Conservation (phyloP, 768 basidiomycete genomes). For the Hericium rajendrae region DNA sequence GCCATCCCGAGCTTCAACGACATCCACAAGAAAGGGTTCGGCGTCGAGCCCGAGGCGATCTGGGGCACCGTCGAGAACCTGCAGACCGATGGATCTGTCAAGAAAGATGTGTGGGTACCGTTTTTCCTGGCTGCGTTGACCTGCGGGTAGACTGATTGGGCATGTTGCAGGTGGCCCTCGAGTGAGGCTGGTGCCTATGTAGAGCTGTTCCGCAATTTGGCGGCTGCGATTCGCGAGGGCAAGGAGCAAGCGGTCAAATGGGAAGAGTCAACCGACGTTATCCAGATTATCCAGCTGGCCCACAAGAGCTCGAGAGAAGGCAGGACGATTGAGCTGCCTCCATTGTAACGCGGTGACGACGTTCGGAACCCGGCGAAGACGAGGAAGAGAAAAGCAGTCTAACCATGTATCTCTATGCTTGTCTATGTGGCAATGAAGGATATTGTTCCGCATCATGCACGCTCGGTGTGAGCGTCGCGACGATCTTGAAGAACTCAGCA, state of each 20-base stretch:
- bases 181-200: constrained; percentile 47
- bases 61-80: constrained; percentile 56
- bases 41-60: constrained; percentile 51
- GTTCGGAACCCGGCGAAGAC: background rate
- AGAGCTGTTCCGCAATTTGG: constrained; percentile 57
- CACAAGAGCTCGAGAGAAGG: constrained; percentile 57
- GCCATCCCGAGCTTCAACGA: constrained; percentile 38
- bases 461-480: too few relatives aligned
- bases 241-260: constrained; percentile 56
- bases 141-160: background rate
- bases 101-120: constrained; percentile 21
- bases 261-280: constrained; percentile 59
- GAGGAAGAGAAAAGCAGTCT: background rate
- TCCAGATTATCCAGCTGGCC: constrained; percentile 73
- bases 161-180: constrained; percentile 49
- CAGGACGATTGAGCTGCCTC: constrained; percentile 28
- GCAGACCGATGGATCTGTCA: constrained; percentile 32
- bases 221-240: constrained; percentile 46
- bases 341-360: background rate
- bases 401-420: background rate
- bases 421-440: background rate
- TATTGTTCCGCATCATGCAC: background rate
- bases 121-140: constrained; percentile 18
- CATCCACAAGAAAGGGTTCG: constrained; percentile 37
- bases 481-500: background rate